phyloP scores from a whole-genome alignment of 2,329 filamentous ascomycete genomes.

The Pseudogymnoascus pannorum region DNA sequence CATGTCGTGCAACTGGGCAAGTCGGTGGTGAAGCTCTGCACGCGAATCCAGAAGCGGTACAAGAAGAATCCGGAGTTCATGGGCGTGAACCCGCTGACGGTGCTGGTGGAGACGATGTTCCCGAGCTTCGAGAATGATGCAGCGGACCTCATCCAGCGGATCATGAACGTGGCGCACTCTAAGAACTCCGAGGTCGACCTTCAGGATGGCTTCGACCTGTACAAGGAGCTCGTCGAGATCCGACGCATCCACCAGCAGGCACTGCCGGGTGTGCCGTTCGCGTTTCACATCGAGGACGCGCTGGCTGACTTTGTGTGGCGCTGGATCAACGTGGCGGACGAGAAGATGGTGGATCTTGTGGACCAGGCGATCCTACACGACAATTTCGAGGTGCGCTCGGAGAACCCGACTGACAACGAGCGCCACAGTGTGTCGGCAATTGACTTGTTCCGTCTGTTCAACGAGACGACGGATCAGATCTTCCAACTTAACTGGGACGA shows the following conservation, averaged over 20 bases:
- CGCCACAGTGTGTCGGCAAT: slow-evolving; percentile 89
- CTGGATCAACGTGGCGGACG: slow-evolving; percentile 79
- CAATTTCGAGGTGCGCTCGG: slow-evolving; percentile 66
- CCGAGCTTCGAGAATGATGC: slow-evolving; percentile 88
- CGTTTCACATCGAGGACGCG: slow-evolving; percentile 78
- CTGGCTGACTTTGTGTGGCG: slow-evolving; percentile 92
- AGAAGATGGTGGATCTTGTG: slow-evolving; percentile 73
- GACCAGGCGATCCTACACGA: slow-evolving; percentile 89
- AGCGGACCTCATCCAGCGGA: slow-evolving; percentile 72
- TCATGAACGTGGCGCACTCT: slow-evolving; percentile 65
- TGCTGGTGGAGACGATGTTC: slow-evolving; percentile 75
- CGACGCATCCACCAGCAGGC: slow-evolving; percentile 71
- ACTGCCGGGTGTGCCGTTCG: slow-evolving; percentile 67
- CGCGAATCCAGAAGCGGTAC: slow-evolving; percentile 89
- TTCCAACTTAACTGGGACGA: slow-evolving; percentile 86
- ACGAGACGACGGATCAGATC: slow-evolving; percentile 82
- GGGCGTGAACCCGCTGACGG: slow-evolving; percentile 58
- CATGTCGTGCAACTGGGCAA: slow-evolving; percentile 87
- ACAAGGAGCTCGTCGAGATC: slow-evolving; percentile 80
- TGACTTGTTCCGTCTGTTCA: slow-evolving; percentile 90
- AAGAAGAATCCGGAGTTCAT: slow-evolving; percentile 80
- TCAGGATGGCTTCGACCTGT: slow-evolving; percentile 89
- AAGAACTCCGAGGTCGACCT: slow-evolving; percentile 71
- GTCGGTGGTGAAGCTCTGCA: slow-evolving; percentile 73
- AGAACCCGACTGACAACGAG: slow-evolving; percentile 65